Evolutionary conservation across 805 yeast genomes (phyloP), one percentile per base, ranked within the genome.

Genomic region (Scheffersomyces ergatensis): DNA sequence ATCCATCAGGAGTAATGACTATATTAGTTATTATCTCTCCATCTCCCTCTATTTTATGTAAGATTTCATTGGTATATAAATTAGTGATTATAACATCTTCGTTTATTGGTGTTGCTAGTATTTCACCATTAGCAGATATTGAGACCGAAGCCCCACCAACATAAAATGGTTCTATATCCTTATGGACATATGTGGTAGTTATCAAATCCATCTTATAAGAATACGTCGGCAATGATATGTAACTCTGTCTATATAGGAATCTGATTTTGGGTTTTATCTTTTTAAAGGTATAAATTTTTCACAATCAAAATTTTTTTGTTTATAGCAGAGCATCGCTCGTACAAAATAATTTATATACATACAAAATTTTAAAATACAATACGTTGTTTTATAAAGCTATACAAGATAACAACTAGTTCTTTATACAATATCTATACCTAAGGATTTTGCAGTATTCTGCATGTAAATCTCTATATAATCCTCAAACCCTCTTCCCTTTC

Each of bases 91-190:
- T 76, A 2, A 89, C 77, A 50, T 85, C 88, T 54, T 88, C 96
- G 24, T 83, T 70, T 15, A 84, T 75, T 1, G 96, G 85, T 1
- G 97, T 84, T 7, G 95, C 96, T 41, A 90, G 59, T 1, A 84
- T 52, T 3, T 68, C 52, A 48, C 83, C 88, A 49, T 81, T 83
- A 12, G 62, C 64, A 2, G 89, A 78, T 9, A 88, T 57, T 0
- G 88, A 70, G 2, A 89, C 93, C 21, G 83, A 70, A 2, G 93
- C 78, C 5, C 93, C 88, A 20, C 97, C 96, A 13, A 87, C 78
- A 58, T 88, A 93, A 51, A 90, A 82, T 13, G 99, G 98, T 38
- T 79, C 82, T 31, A 92, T 72, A 40, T 78, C 76, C 9, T 51
- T 53, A 46, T 72, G 65, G 40, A 60, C 64, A 49, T 70, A 77